Base-by-base conservation (phyloP, 257 asterid genomes). In the Rauvolfia tetraphylla region DNA sequence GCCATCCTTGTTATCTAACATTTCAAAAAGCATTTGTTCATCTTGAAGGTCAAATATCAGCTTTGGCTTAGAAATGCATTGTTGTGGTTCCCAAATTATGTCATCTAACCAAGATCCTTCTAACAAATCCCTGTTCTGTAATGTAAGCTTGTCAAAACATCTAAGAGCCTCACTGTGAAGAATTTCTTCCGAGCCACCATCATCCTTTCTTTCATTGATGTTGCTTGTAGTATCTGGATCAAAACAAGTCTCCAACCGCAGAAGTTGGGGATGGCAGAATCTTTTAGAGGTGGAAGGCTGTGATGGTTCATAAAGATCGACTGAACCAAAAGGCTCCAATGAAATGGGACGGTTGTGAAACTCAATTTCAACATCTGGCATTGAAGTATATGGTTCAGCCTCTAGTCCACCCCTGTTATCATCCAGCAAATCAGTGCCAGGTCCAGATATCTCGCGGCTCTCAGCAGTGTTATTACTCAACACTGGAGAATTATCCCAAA, bases 1-100 rank as follows among this genome's bases (percentile, higher is more conserved):
- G 72, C 83, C 83, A 68, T 89, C 96, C 81, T 85, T 86, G 76
- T 78, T 80, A 84, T 93, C 97, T 79, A 84, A 80, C 77, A 95
- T 85, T 82, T 95, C 98, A 76, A 95, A 95, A 85, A 93, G 98
- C 99, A 95, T 93, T 88, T 91, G 98, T 81, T 90, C 93, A 83
- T 95, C 99, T 81, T 87, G 97, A 79, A 95, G 97, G 81, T 95
- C 99, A 81, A 86, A 88, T 83, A 95, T 93, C 73, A 91, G 89
- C 86, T 93, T 93, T 61, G 97, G 96, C 86, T 83, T 93, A 39
- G 81, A 76, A 85, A 86, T 72, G 74, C 86, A 67, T 72, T 93
- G 96, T 76, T 83, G 80, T 25, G 91, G 86, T 79, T 95, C 98
- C 99, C 99, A 95, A 70, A 91, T 80, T 79, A 95, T 86, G 81